phyloP scores from a whole-genome alignment of 148 eudicot species.

The Fagopyrum tataricum region DNA sequence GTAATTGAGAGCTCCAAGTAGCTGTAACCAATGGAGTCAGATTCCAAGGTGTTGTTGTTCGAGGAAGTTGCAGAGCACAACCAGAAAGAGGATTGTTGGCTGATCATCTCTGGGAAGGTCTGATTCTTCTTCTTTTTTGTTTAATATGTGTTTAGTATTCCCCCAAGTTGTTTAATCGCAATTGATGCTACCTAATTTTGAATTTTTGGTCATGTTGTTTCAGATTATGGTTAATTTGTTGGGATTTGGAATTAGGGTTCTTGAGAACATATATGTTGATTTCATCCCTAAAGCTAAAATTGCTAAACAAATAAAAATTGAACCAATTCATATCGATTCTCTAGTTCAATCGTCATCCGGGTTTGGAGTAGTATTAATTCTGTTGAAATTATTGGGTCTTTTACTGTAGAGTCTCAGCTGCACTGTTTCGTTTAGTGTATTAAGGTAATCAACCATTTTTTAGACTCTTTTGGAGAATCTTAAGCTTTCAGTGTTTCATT shows the following conservation, averaged over 20 bases:
- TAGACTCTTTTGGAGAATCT: not conserved
- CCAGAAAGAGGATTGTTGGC: constrained; percentile 48
- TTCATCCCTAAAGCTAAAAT: not conserved
- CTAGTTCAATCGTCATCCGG: not conserved
- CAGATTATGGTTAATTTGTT: not conserved
- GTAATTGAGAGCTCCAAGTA: not conserved
- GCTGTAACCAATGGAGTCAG: constrained; percentile 29
- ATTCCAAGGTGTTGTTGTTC: constrained; percentile 25
- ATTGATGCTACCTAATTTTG: not conserved
- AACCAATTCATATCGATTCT: not conserved
- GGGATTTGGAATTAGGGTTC: not conserved
- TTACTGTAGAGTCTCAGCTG: not conserved
- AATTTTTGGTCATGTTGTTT: not conserved
- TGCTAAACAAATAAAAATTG: not conserved
- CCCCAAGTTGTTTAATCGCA: not conserved
- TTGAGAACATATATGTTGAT: not conserved
- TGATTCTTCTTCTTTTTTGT: not conserved
- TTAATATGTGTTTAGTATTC: not conserved
- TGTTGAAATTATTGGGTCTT: not conserved
- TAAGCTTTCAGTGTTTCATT: no score
- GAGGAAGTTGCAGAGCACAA: constrained; percentile 52
- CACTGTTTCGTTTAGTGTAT: not conserved
- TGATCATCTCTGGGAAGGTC: constrained; percentile 50
- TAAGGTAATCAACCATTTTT: not conserved
- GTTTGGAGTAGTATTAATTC: not conserved